Base-by-base conservation (phyloP, 1,284 basidiomycete species). In the Grifola frondosa region DNA sequence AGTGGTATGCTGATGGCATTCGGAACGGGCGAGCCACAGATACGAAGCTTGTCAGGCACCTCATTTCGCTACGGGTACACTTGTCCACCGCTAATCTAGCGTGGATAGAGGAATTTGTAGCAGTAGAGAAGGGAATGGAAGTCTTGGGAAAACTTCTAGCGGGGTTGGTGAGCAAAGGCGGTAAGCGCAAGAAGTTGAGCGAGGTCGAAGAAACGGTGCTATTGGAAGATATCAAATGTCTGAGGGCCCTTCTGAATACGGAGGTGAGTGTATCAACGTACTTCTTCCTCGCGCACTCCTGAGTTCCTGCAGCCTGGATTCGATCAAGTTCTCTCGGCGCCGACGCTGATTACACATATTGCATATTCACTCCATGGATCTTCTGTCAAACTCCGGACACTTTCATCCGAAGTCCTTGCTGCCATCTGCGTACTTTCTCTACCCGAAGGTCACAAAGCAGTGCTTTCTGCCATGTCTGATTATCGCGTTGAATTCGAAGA, bases 11-110 rank as follows among this genome's bases (percentile, higher is more conserved):
- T 26, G 77, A 81, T 41, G 67, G 69, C 12, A 68, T 89, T 41
- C 74, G 73, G 44, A 70, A 62, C 16, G 70, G 69, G 33, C 83
- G 75, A 56, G 57, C 72, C 5, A 65, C 69, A 10, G 81, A 85
- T 51, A 66, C 76, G 35, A 81, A 78, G 52, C 72, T 92, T 17
- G 75, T 80, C 47, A 93, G 90, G 59, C 83, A 89, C 54, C 69
- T 96, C 1, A 86, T 93, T 30, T 83, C 85, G 1, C 69, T 97
- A n/a, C 81, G 92, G 3, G 87, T 94, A 0, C 87, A 91, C 56
- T 69, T 96, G 1, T 89, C 91, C 4, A 94, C 91, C 0, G 88
- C 87, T 0, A 85, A 84, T 45, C 53, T 93, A 13, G 68, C 74
- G 1, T 95, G 91, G 82, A 83, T 93, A 33, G 73, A 85, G 50